Conservation (phyloP, 2,329 filamentous ascomycete genomes). For the Fusarium liriodendri region DNA sequence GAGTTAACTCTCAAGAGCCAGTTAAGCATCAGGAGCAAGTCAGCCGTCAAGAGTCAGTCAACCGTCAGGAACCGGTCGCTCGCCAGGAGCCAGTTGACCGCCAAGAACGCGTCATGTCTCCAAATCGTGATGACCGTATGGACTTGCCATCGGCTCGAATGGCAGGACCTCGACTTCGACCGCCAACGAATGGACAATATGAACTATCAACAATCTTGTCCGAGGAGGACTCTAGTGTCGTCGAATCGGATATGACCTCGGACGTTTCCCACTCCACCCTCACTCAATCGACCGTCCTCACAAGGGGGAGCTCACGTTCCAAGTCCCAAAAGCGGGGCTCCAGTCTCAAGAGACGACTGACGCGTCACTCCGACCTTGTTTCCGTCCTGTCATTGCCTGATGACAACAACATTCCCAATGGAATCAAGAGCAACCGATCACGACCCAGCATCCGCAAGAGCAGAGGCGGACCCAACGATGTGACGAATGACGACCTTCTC, state of each 20-base stretch:
- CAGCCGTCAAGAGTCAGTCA: not conserved
- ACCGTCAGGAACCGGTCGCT: not conserved
- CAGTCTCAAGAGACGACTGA: conserved; percentile 78
- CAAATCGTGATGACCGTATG: conserved; percentile 21
- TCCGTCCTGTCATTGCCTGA: conserved; percentile 86
- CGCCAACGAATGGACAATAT: conserved; percentile 66
- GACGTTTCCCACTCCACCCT: conserved; percentile 65
- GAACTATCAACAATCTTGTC: conserved; percentile 70
- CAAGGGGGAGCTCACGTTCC: conserved; percentile 58
- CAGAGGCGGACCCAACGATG: conserved; percentile 72
- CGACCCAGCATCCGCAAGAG: conserved; percentile 82
- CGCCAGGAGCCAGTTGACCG: not conserved
- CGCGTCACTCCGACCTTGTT: conserved; percentile 92
- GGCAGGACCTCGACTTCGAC: conserved; percentile 51
- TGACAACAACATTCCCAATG: conserved; percentile 64
- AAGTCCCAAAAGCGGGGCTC: conserved; percentile 57
- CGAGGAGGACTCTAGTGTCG: conserved; percentile 58
- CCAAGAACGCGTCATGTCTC: not conserved
- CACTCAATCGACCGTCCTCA: conserved; percentile 64
- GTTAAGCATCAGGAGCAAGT: not conserved
- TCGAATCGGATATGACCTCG: conserved; percentile 63
- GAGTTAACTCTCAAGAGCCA: not conserved
- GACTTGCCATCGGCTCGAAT: conserved; percentile 42
- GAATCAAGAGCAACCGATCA: conserved; percentile 78
- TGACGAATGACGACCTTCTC: conserved; percentile 81